Conservation (phyloP, 768 basidiomycete species). For the Termitomyces sp. region DNA sequence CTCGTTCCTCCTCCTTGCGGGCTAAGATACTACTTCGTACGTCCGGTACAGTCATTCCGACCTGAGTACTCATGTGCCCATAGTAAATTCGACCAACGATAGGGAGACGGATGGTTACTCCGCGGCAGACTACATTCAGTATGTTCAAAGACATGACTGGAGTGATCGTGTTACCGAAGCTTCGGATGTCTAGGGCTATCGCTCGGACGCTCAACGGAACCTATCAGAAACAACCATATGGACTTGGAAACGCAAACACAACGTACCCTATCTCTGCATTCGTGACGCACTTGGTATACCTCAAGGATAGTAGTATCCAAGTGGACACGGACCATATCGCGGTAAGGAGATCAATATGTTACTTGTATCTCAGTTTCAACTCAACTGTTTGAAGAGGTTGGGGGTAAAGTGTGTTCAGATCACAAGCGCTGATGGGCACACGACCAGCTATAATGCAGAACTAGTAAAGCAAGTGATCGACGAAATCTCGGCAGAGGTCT, state of each 20-base stretch:
- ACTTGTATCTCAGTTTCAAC: conserved; percentile 2
- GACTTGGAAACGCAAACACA: conserved; percentile 52
- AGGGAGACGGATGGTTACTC: conserved; percentile 85
- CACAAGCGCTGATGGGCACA: conserved; percentile 18
- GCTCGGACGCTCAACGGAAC: conserved; percentile 60
- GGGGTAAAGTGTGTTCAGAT: conserved; percentile 58
- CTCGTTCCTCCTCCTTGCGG: conserved; percentile 60
- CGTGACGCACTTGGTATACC: conserved; percentile 79
- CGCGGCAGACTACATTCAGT: conserved; percentile 82
- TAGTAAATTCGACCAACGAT: conserved; percentile 87
- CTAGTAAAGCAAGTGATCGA: conserved; percentile 39
- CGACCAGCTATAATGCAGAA: conserved; percentile 36
- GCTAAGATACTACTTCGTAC: conserved; percentile 84
- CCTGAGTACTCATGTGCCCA: not conserved
- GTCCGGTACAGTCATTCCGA: conserved; percentile 20
- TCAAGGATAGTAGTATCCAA: conserved; percentile 53
- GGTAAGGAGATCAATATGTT: conserved; percentile 34
- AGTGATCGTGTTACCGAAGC: not conserved
- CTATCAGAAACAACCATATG: conserved; percentile 47
- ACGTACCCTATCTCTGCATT: conserved; percentile 75
- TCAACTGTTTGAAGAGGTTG: conserved; percentile 32
- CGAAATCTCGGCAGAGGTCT: conserved; percentile 16
- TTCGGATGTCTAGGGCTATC: conserved; percentile 46
- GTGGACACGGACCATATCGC: conserved; percentile 59
- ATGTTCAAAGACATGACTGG: conserved; percentile 11